These are phyloP conservation scores for Hortiboletus flavorubellus DNA, from an alignment of 768 basidiomycete genomes.

Conservation along the genomic window DNA sequence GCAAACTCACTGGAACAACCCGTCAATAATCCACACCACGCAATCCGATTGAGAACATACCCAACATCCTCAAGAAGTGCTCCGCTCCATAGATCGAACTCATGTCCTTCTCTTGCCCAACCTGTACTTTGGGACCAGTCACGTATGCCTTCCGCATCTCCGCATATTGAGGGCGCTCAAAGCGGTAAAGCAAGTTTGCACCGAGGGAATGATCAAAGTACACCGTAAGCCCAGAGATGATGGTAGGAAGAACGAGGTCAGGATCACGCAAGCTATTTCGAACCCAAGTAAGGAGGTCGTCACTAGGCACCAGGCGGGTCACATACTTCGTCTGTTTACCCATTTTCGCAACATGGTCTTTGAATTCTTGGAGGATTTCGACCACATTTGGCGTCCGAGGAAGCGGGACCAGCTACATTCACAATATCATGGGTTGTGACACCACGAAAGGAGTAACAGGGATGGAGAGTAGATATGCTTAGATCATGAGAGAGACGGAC, in stretches of 20 bases:
- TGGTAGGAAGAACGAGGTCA: constrained; percentile 66
- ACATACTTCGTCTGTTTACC: constrained; percentile 47
- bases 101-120: constrained; percentile 78
- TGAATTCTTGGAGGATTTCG: constrained; percentile 75
- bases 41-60: constrained; percentile 41
- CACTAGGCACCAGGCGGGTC: background rate
- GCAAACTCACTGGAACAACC: too few species aligned
- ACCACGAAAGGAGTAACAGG: background rate
- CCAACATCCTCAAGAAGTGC: constrained; percentile 87
- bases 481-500: background rate
- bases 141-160: constrained; percentile 70
- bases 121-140: constrained; percentile 66
- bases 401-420: constrained; percentile 72
- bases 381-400: constrained; percentile 79
- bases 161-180: constrained; percentile 92
- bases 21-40: too few species aligned
- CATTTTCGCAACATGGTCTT: constrained; percentile 52
- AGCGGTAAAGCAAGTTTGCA: constrained; percentile 87
- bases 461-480: background rate
- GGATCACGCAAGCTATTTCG: constrained; percentile 62
- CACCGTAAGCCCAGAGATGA: constrained; percentile 77
- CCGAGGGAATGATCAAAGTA: constrained; percentile 95
- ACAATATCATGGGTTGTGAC: background rate
- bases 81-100: constrained; percentile 92
- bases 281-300: background rate